Evolutionary conservation across 345 rosid genomes (phyloP).

Genomic region (Eucalyptus tenuipes): DNA sequence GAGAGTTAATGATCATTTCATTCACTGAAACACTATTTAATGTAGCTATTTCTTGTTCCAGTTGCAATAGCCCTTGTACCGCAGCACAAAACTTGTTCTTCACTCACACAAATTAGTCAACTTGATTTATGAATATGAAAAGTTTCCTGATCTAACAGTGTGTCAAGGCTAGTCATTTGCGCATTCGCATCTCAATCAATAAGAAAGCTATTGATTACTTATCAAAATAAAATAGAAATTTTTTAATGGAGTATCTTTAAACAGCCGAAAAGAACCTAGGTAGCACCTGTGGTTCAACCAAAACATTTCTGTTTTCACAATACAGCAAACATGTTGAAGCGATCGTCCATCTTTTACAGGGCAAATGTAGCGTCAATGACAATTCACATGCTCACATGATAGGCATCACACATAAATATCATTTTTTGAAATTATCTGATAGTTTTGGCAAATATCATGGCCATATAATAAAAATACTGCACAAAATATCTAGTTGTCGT

Average conservation of each 20-base stretch:
- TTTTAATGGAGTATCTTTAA: not conserved
- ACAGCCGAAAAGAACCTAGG: not conserved
- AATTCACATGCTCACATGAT: no score
- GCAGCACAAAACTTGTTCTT: not conserved
- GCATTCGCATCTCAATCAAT: not conserved
- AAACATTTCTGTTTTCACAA: not conserved
- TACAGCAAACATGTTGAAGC: not conserved
- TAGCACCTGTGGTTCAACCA: not conserved
- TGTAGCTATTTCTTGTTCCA: not conserved
- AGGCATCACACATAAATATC: no score
- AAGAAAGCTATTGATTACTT: not conserved
- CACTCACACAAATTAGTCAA: not conserved
- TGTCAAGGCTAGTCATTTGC: not conserved
- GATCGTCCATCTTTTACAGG: not conserved
- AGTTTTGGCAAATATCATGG: no score
- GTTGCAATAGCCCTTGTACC: not conserved
- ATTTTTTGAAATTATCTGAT: no score
- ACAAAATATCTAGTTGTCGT: no score
- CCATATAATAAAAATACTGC: no score
- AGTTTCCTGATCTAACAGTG: not conserved
- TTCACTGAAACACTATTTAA: not conserved
- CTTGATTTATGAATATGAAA: not conserved
- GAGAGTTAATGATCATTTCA: not conserved
- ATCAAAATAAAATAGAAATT: not conserved
- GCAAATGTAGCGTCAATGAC: not conserved